A percentile compares a stretch with the other conserved stretches of the same genome.
Conservation (phyloP, 2,329 filamentous ascomycete genomes). For the Fusarium sp. region DNA sequence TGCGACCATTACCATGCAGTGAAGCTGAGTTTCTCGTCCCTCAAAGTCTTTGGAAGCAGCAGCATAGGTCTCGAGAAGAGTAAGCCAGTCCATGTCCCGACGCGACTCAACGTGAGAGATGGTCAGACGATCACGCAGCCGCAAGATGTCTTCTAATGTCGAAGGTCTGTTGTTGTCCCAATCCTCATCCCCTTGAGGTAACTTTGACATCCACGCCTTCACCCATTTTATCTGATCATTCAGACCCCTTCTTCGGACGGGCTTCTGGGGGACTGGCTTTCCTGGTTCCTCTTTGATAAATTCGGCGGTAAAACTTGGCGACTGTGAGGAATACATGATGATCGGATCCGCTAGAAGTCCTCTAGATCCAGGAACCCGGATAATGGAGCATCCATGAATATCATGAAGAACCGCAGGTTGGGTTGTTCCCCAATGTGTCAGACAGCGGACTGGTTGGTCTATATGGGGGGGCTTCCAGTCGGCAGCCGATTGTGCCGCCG, state of each 20-base stretch:
- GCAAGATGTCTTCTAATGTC: slow-evolving; percentile 31
- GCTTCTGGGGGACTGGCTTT: slow-evolving; percentile 37
- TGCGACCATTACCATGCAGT: slow-evolving; percentile 41
- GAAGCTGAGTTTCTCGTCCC: slow-evolving; percentile 37
- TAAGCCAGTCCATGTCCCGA: slow-evolving; percentile 36
- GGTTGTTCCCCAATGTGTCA: slow-evolving; percentile 17
- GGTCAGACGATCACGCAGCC: slow-evolving; percentile 31
- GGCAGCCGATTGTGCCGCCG: slow-evolving; percentile 36
- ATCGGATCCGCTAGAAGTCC: slow-evolving; percentile 12
- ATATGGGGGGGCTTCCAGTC: slow-evolving; percentile 32
- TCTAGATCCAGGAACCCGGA: slow-evolving; percentile 19
- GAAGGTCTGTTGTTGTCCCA: slow-evolving; percentile 41
- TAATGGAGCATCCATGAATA: slow-evolving; percentile 21
- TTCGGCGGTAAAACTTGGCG: slow-evolving; percentile 34
- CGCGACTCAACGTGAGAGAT: slow-evolving; percentile 33
- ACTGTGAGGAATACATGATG: slow-evolving; percentile 32
- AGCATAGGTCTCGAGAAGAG: slow-evolving; percentile 38
- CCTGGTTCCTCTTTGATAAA: slow-evolving; percentile 41
- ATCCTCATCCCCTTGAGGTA: slow-evolving; percentile 41
- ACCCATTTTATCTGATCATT: slow-evolving; percentile 42
- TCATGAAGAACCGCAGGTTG: slow-evolving; percentile 27
- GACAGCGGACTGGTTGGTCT: slow-evolving; percentile 24
- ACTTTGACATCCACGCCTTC: slow-evolving; percentile 38
- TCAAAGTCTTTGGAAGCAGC: slow-evolving; percentile 36
- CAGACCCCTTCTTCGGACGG: slow-evolving; percentile 37